Base-by-base conservation (phyloP, 495 filamentous ascomycete species). In the Saxophila tyrrhenica region DNA sequence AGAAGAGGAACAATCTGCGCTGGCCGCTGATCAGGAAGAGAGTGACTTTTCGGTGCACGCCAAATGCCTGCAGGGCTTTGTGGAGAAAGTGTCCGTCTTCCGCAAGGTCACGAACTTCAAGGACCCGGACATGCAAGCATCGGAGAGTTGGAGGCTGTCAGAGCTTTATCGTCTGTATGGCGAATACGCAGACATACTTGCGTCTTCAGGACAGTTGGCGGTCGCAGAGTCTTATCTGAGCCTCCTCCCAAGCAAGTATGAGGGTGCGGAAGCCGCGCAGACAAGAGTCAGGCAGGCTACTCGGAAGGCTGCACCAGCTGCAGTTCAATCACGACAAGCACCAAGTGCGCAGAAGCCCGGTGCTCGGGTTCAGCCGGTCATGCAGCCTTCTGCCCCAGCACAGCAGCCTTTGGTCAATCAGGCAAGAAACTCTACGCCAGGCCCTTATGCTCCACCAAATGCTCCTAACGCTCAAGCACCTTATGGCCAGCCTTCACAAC, bases 11-110 rank as follows among this genome's bases (percentile, higher is more conserved):
- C 78, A 85, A 58, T 80, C 79, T 22, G 82, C 79, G 32, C 73
- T 89, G 16, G 58, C 83, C 43, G 73, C 77, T 11, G 44, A 54
- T 8, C 39, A 42, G n/a, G 58, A 23, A 21, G 70, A 74, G 48
- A 78, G 81, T 51, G 82, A 78, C 53, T 99, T 96, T 72, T 94
- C 91, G 5, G 78, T 97, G 47, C 94, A 97, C 59, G 92, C 90
- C 48, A 80, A 81, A 52, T 83, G 85, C 42, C 71, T 99, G 51
- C 94, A 97, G 62, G 80, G 84, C 48, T 86, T 99, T 67, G 92
- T 99, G 55, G 92, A 99, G 72, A 99, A 97, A 73, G 92, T 99
- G 48, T 94, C 89, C 1, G 82, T 99, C 39, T 97, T 99, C 80
- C 85, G 92, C 48, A 78, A 94, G 62, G 90, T 92, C 42, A 89